These are phyloP conservation scores for Sherardia arvensis DNA, from an alignment of 257 asterid species.

Conservation along the genomic window DNA sequence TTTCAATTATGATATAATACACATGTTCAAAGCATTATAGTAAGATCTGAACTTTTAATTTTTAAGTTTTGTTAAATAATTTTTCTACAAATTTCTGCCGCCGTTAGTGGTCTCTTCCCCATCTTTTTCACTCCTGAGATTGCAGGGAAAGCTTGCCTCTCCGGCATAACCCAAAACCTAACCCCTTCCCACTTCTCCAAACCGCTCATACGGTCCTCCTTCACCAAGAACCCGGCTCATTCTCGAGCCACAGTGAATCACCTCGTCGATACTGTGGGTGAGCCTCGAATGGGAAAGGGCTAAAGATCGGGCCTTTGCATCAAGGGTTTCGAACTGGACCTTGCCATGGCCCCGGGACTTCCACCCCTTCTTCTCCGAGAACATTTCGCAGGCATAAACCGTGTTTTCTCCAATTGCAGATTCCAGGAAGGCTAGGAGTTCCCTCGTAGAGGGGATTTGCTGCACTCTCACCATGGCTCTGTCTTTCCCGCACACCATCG, in stretches of 20 bases:
- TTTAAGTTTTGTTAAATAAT: too few species aligned
- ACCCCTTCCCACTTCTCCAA: slow-evolving; percentile 57
- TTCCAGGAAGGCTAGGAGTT: slow-evolving; percentile 45
- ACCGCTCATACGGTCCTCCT: slow-evolving; percentile 36
- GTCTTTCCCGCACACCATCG: slow-evolving; percentile 25
- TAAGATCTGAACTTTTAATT: too few species aligned
- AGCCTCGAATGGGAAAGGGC: slow-evolving; percentile 44
- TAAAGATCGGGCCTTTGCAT: slow-evolving; percentile 34
- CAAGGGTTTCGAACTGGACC: slow-evolving; percentile 56
- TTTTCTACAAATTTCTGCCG: too few species aligned
- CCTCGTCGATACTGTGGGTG: slow-evolving; percentile 39
- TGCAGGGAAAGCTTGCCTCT: slow-evolving; percentile 50
- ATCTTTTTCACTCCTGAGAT: too few species aligned
- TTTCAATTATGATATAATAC: too few species aligned
- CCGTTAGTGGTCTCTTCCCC: too few species aligned
- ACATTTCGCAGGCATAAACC: slow-evolving; percentile 65
- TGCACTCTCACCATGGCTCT: slow-evolving; percentile 40
- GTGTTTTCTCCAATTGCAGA: slow-evolving; percentile 40
- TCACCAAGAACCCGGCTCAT: slow-evolving; percentile 46
- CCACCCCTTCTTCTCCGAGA: slow-evolving; percentile 74
- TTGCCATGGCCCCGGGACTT: slow-evolving; percentile 82
- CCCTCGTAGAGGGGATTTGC: slow-evolving; percentile 60
- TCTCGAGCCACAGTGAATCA: slow-evolving; percentile 41
- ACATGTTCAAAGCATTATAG: too few species aligned
- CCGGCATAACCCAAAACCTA: slow-evolving; percentile 69